phyloP scores from a whole-genome alignment of 2,329 filamentous ascomycete genomes.

The Phialophora macrospora region DNA sequence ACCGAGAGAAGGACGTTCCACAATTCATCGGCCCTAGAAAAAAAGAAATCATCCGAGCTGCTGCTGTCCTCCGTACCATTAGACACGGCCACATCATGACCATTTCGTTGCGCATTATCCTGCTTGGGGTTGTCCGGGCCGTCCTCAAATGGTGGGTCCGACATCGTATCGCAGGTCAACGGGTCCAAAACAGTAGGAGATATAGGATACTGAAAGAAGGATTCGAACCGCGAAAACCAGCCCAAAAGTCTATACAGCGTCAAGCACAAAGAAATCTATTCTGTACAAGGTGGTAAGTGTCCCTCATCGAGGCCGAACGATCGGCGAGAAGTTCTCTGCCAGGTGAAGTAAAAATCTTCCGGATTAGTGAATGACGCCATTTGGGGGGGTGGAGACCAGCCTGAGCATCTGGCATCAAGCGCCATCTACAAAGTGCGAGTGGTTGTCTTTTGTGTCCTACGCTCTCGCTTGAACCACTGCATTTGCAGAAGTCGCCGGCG shows the following conservation, averaged over 20 bases:
- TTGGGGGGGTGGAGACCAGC: slow-evolving; percentile 6
- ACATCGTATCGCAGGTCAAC: slow-evolving; percentile 5
- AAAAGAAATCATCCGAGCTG: not conserved
- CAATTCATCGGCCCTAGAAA: slow-evolving; percentile 29
- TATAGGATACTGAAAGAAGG: not conserved
- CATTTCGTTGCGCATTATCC: not conserved
- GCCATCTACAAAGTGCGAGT: not conserved
- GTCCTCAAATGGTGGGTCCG: not conserved
- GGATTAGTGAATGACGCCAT: slow-evolving; percentile 29
- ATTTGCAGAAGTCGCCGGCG: slow-evolving; percentile 37
- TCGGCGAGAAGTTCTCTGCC: not conserved
- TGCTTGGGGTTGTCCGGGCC: not conserved
- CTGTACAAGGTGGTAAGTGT: not conserved
- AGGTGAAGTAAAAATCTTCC: slow-evolving; percentile 15
- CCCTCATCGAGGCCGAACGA: not conserved
- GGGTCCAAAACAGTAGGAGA: not conserved
- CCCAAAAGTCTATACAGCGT: not conserved
- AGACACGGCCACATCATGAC: not conserved
- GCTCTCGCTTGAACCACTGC: slow-evolving; percentile 31
- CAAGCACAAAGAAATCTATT: slow-evolving; percentile 4
- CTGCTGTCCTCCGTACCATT: slow-evolving; percentile 1
- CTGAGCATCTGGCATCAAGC: slow-evolving; percentile 10
- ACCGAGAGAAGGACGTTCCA: slow-evolving; percentile 42
- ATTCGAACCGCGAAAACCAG: not conserved
- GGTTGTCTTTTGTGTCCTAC: slow-evolving; percentile 12